These are phyloP conservation scores for Metrosideros polymorpha DNA, from an alignment of 441 rosid species.

Conservation along the genomic window DNA sequence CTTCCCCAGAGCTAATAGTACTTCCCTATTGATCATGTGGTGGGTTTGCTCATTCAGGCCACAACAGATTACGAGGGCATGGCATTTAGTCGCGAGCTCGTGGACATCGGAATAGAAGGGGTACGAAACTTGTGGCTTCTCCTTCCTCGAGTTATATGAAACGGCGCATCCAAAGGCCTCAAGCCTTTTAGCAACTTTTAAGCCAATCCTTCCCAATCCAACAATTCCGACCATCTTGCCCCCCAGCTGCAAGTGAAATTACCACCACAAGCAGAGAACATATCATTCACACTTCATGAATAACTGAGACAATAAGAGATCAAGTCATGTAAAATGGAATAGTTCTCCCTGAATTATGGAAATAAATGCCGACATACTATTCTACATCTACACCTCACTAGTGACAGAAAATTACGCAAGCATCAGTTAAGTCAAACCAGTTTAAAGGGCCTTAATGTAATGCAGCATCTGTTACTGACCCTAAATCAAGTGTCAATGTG, in stretches of 20 bases:
- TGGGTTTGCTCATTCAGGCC: conserved; percentile 15
- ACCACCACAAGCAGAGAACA: neutral
- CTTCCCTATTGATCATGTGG: conserved; percentile 18
- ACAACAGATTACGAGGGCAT: conserved; percentile 38
- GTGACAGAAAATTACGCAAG: neutral
- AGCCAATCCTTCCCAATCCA: conserved; percentile 44
- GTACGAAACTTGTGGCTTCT: conserved; percentile 19
- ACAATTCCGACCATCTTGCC: conserved; percentile 48
- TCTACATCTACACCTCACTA: neutral
- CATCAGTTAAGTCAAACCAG: neutral
- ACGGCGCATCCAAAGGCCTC: conserved; percentile 45
- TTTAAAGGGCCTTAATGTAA: neutral
- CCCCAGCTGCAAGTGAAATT: conserved; percentile 24
- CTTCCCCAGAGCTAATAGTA: conserved; percentile 45
- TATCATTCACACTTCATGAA: neutral
- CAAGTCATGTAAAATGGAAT: neutral
- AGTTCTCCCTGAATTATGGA: neutral
- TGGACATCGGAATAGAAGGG: conserved; percentile 20
- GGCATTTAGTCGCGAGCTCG: conserved; percentile 36
- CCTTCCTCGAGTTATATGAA: conserved; percentile 38
- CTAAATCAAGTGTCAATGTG: neutral
- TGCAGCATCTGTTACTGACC: neutral
- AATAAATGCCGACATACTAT: neutral
- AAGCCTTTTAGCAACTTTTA: conserved; percentile 41
- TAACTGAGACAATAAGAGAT: neutral